These are phyloP conservation scores for Pleurotus salmoneostramineus DNA, from an alignment of 768 basidiomycete genomes.

Conservation along the genomic window DNA sequence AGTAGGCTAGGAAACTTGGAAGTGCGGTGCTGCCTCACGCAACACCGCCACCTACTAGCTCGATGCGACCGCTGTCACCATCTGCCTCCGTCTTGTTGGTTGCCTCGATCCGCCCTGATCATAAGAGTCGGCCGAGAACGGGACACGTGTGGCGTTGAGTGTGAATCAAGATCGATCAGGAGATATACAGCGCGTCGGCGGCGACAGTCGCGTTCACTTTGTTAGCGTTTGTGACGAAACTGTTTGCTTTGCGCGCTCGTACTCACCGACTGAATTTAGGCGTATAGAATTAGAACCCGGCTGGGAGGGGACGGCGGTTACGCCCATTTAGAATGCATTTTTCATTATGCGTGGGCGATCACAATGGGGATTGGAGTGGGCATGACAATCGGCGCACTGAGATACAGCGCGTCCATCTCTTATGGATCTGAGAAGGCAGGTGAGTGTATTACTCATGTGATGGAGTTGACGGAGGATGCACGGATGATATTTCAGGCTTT, in stretches of 20 bases:
- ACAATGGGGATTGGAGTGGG: not conserved
- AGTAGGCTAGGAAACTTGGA: no score
- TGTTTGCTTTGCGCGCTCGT: no score
- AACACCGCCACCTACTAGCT: not conserved
- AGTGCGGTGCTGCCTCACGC: not conserved
- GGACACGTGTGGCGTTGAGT: not conserved
- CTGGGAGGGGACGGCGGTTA: no score
- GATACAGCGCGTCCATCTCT: not conserved
- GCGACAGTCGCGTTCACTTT: no score
- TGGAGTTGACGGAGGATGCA: not conserved
- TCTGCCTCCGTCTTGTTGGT: conserved; percentile 1
- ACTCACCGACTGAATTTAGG: not conserved
- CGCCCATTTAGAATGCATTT: not conserved
- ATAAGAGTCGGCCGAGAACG: not conserved
- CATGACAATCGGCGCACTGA: not conserved
- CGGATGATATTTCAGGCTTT: not conserved
- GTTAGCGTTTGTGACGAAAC: no score
- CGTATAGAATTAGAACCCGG: not conserved
- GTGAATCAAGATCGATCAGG: not conserved
- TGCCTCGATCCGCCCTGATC: not conserved
- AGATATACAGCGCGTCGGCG: not conserved
- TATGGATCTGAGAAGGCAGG: no score
- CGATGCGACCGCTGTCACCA: not conserved
- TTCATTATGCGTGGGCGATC: not conserved
- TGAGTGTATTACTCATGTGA: not conserved